Conservation (phyloP, 2,329 filamentous ascomycete species). For the Cordyceps farinosa region DNA sequence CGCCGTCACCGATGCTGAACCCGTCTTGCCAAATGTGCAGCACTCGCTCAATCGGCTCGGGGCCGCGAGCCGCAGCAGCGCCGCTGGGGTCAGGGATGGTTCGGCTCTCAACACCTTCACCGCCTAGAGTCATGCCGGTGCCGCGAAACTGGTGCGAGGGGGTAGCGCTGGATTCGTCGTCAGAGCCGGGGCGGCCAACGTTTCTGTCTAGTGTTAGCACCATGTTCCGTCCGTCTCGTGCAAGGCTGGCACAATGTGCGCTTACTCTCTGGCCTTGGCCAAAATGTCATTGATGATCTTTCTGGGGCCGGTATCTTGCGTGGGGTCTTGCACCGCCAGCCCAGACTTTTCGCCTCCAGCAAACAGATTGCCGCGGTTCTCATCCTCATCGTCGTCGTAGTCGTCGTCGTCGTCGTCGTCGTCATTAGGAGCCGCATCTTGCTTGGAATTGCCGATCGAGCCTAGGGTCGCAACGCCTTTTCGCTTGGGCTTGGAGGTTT, state of each 20-base stretch:
- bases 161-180: conserved; percentile 48
- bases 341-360: conserved; percentile 83
- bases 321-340: conserved; percentile 63
- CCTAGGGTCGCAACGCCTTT: conserved; percentile 60
- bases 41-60: conserved; percentile 59
- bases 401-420: conserved; percentile 59
- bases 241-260: conserved; percentile 7
- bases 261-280: conserved; percentile 60
- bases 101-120: conserved; percentile 69
- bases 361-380: conserved; percentile 66
- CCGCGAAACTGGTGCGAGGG: conserved; percentile 60
- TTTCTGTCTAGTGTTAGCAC: conserved; percentile 44
- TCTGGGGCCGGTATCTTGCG: conserved; percentile 45
- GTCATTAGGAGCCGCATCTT: conserved; percentile 38
- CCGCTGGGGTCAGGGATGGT: conserved; percentile 59
- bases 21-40: conserved; percentile 81
- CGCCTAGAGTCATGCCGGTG: conserved; percentile 71
- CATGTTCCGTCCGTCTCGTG: neutral
- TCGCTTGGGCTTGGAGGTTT: conserved; percentile 45
- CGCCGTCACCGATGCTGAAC: conserved; percentile 80
- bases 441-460: conserved; percentile 45
- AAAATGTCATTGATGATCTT: conserved; percentile 62
- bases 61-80: conserved; percentile 26
- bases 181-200: conserved; percentile 51
- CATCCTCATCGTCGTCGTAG: conserved; percentile 53